Evolutionary conservation across 2,329 filamentous ascomycete genomes (phyloP).

Genomic region (Elsinoe batatas): DNA sequence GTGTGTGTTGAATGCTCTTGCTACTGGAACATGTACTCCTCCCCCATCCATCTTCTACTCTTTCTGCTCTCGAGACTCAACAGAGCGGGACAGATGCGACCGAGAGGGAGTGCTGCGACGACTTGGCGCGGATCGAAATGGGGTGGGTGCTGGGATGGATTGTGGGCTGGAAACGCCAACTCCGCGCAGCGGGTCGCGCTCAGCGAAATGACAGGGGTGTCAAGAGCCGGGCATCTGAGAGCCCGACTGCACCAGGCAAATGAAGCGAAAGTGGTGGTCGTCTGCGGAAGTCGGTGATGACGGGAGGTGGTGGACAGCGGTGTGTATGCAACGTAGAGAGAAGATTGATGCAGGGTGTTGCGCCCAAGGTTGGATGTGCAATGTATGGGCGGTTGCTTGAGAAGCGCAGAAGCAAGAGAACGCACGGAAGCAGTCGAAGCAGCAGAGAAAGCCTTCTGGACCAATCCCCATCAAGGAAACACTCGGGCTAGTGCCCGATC

Average conservation of each 20-base stretch:
- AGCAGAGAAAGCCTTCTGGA: not conserved
- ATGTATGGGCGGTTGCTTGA: conserved; percentile 6
- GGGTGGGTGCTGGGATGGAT: not conserved
- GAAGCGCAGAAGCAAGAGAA: conserved; percentile 12
- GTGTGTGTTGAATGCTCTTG: conserved; percentile 10
- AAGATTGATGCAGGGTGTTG: conserved; percentile 9
- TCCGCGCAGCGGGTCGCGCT: conserved; percentile 13
- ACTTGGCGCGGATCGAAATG: conserved; percentile 1
- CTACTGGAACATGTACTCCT: conserved; percentile 12
- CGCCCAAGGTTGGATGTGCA: conserved; percentile 2
- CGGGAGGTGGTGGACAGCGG: not conserved
- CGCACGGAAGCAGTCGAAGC: conserved; percentile 10
- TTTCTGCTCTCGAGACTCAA: not conserved
- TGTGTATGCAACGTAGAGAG: conserved; percentile 3
- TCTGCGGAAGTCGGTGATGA: conserved; percentile 7
- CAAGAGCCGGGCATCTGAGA: conserved; percentile 10
- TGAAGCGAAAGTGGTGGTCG: conserved; percentile 8
- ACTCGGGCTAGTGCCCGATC: conserved; percentile 3
- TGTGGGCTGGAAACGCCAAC: conserved; percentile 13
- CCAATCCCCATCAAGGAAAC: not conserved
- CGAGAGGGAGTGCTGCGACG: not conserved
- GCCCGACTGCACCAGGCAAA: not conserved
- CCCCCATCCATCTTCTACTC: conserved; percentile 13
- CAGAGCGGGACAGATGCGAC: conserved; percentile 1
- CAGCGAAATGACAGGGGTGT: conserved; percentile 13